Evolutionary conservation across 2,329 filamentous ascomycete species (phyloP), one percentile per base, ranked within the genome.

Genomic region (Colletotrichum tabaci): DNA sequence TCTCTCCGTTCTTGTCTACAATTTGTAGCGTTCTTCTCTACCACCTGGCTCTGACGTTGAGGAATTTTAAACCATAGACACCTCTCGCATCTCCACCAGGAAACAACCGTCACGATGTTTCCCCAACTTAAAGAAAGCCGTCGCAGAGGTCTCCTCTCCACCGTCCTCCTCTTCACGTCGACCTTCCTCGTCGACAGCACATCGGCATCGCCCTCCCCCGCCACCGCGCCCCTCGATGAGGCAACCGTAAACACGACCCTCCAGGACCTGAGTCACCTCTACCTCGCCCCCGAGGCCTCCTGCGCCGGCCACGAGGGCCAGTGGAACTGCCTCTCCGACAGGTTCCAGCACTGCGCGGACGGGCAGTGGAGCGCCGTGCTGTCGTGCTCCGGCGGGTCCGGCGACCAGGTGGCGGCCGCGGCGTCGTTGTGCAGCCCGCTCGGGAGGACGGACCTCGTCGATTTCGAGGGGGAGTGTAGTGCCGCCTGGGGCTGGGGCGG

Each of bases 271-370:
- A 21, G 68, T 13, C 73, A 66, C 35, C 77, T 77, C n/a, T 75
- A 76, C 16, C 76, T 82, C 71, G 71, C 78, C 15, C 77, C 75
- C 4, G 84, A 84, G 23, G 78, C 83, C 2, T 74, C 77, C 5
- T 88, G 87, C 77, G 77, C 79, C 13, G 77, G 76, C 12, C 75
- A 79, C 15, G 86, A 89, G 70, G 87, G 87, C n/a, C 82, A 84
- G 72, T 89, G 87, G 87, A 87, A 88, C 77, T 89, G 87, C 80
- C 84, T 88, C 80, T 81, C 80, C 0, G 78, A 74, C 23, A 81
- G 79, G 44, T 89, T 84, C 79, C 87, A 89, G 77, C 83, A 87
- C 38, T 89, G 87, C 75, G 85, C 84, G 3, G 77, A 80, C 12
- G 86, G 86, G 2, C 76, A 69, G 13, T 89, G 87, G 87, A 86